Evolutionary conservation across 345 rosid genomes (phyloP), one percentile per base, ranked within the genome.

Genomic region (Ceriops tagal): DNA sequence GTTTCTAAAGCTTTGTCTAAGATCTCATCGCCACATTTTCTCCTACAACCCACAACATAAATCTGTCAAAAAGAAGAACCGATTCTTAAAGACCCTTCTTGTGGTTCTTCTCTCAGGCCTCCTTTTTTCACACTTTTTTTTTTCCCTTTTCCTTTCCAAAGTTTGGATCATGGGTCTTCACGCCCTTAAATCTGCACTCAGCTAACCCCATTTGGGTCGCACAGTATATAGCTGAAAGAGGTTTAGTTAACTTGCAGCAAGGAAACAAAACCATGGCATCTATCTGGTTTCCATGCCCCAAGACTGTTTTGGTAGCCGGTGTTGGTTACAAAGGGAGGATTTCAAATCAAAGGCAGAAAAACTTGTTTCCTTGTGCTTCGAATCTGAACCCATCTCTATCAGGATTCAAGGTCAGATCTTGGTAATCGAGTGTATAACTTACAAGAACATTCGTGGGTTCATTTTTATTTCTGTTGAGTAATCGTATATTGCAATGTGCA

Each of bases 201-300:
- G 28, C 24, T 60, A 32, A 34, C 19, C n/a, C 20, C 72, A 49
- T 30, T 60, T n/a, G 8, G n/a, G 11, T 19, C 10, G 19, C 30
- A 47, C 20, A 27, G 4, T 31, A 49, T 22, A n/a, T 55, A 31
- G 60, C 22, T 5, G 34, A 19, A 34, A 13, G 46, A 35, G 64
- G 65, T 56, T 59, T 39, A 10, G 11, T 39, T 39, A 2, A 11
- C 2, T 60, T 61, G 59, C 43, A 58, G 37, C 53, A 24, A 56
- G 53, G 28, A 31, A 39, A 31, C 47, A 19, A 16, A 52, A 55
- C 22, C 65, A 92, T 92, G 98, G 88, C 90, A 21, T 83, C 92
- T 35, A 72, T 75, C 58, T 77, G 89, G 0, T 79, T 83, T 62
- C 88, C 98, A 26, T 84, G 83, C 75, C 86, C 92, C 59, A 92